These are phyloP conservation scores for Rhynchospora tenuis DNA, from an alignment of 176 grass and related monocot species.

Conservation along the genomic window DNA sequence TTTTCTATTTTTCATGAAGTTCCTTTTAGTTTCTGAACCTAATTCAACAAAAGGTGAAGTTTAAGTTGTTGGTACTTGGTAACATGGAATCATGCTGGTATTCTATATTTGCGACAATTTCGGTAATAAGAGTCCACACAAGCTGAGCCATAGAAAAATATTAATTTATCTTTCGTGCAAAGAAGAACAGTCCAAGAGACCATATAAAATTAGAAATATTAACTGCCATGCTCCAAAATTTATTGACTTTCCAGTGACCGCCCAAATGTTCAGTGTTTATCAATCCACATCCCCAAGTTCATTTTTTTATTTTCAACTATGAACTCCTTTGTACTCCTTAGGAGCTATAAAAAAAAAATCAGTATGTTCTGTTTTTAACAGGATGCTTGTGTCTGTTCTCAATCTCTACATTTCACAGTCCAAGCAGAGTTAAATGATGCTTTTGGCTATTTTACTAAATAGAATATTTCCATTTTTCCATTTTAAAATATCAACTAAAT, in stretches of 20 bases:
- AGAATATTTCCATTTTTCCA: neutral
- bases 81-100: neutral
- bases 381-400: neutral
- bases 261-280: neutral
- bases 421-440: neutral
- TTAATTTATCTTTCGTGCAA: no score
- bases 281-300: no score
- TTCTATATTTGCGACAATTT: neutral
- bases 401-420: neutral
- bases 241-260: neutral
- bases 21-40: neutral
- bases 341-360: neutral
- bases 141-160: neutral
- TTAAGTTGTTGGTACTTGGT: neutral
- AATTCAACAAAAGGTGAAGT: neutral
- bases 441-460: neutral
- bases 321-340: neutral
- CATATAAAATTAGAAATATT: neutral
- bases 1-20: neutral
- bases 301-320: neutral
- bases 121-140: neutral
- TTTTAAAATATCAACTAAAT: neutral
- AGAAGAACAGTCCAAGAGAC: neutral
- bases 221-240: neutral
- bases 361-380: neutral